Evolutionary conservation across 345 rosid species (phyloP).

Genomic region (Lepidium sativum): DNA sequence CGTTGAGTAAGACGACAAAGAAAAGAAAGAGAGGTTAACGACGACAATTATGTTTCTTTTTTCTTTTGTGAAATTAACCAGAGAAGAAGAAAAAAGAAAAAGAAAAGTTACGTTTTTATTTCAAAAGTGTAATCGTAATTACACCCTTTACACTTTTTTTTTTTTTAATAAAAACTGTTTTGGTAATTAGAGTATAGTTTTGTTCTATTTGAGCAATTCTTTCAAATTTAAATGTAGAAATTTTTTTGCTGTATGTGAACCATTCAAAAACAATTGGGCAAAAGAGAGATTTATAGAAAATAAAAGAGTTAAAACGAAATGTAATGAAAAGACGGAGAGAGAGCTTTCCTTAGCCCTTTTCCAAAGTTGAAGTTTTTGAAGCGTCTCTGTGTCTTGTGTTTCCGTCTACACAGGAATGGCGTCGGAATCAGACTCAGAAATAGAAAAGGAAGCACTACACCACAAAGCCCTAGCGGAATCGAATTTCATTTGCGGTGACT

Average conservation of each 20-base stretch:
- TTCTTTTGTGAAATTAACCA: too few species aligned
- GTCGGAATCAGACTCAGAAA: conserved; percentile 16
- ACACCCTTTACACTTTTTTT: too few species aligned
- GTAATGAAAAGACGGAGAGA: neutral
- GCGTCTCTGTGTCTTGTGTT: neutral
- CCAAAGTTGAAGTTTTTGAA: neutral
- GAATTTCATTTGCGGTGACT: conserved; percentile 39
- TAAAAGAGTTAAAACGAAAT: neutral
- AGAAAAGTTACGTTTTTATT: too few species aligned
- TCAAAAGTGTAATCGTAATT: too few species aligned
- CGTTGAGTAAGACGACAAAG: too few species aligned
- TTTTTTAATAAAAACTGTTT: too few species aligned
- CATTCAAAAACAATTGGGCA: neutral
- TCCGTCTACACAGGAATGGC: conserved; percentile 18
- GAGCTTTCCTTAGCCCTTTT: neutral
- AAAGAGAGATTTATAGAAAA: neutral
- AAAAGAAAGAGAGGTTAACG: too few species aligned
- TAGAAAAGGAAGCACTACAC: conserved; percentile 40
- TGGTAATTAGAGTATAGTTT: too few species aligned
- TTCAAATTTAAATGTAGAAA: neutral
- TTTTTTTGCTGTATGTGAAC: neutral
- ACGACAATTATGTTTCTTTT: too few species aligned
- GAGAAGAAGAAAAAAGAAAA: too few species aligned
- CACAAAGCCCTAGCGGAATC: conserved; percentile 48
- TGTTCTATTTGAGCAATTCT: too few species aligned